Percentiles rank a stretch among this genome's conserved stretches.
Evolutionary conservation across 2,329 filamentous ascomycete species (phyloP).

Genomic region (Alternaria sp.): DNA sequence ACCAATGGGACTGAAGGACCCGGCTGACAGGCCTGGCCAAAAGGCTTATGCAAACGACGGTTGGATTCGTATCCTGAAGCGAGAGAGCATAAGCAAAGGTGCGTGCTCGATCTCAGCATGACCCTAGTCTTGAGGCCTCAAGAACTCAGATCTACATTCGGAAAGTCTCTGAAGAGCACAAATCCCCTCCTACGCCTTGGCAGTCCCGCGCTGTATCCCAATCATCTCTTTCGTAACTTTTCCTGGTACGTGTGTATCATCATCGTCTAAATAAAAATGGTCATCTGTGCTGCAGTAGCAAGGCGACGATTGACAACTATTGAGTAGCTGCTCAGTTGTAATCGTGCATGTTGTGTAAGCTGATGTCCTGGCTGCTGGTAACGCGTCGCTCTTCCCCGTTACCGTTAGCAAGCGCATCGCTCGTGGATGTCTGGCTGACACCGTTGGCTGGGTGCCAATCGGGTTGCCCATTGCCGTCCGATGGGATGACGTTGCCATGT

Average conservation of each 20-base stretch:
- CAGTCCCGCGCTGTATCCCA: neutral
- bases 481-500: constrained; percentile 64
- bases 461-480: constrained; percentile 37
- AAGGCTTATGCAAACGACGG: constrained; percentile 8
- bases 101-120: constrained; percentile 10
- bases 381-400: constrained; percentile 42
- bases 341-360: constrained; percentile 63
- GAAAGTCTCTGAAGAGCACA: neutral
- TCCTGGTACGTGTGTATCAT: neutral
- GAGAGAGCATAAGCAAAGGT: constrained; percentile 2
- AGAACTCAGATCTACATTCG: neutral
- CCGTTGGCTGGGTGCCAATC: constrained; percentile 34
- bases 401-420: constrained; percentile 21
- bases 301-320: neutral
- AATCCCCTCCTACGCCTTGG: neutral
- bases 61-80: constrained; percentile 9
- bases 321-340: constrained; percentile 24
- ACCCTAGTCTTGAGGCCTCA: neutral
- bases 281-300: neutral
- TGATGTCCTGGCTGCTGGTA: constrained; percentile 63
- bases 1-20: constrained; percentile 8
- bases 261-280: neutral
- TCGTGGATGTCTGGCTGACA: constrained; percentile 17
- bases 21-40: constrained; percentile 1
- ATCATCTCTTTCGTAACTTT: constrained; percentile 9